These are phyloP conservation scores for Setomelanomma holmii DNA, from an alignment of 2,329 filamentous ascomycete genomes.

Conservation along the genomic window DNA sequence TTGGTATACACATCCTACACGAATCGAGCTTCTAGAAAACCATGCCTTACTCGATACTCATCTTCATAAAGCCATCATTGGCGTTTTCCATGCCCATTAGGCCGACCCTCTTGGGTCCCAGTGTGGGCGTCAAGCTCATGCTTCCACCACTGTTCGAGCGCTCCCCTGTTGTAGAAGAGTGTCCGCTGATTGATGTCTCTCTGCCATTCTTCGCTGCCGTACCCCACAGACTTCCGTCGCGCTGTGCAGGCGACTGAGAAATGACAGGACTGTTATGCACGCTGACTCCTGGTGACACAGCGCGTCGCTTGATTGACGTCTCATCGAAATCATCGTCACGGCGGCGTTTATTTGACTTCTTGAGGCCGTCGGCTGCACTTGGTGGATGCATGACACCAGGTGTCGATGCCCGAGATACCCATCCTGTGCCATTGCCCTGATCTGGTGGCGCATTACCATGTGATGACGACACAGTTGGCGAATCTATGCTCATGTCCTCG, in stretches of 20 bases:
- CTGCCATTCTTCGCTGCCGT: conserved; percentile 69
- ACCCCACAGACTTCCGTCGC: conserved; percentile 75
- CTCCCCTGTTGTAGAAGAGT: conserved; percentile 54
- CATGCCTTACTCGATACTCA: conserved; percentile 80
- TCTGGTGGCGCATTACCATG: conserved; percentile 28
- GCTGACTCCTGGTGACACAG: conserved; percentile 90
- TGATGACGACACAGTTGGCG: conserved; percentile 55
- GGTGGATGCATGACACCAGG: conserved; percentile 47
- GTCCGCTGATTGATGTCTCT: conserved; percentile 60
- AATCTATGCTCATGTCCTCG: conserved; percentile 77
- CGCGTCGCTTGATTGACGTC: conserved; percentile 85
- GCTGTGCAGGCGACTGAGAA: conserved; percentile 78
- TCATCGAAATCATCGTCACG: conserved; percentile 92
- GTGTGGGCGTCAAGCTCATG: conserved; percentile 51
- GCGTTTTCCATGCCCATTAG: conserved; percentile 94
- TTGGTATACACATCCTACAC: conserved; percentile 1
- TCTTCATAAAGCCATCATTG: conserved; percentile 94
- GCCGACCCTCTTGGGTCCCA: conserved; percentile 57
- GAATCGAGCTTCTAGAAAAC: conserved; percentile 1
- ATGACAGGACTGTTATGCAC: conserved; percentile 88
- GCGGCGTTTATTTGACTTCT: conserved; percentile 70
- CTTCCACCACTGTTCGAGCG: conserved; percentile 58
- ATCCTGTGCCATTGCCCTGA: conserved; percentile 26
- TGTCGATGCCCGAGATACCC: conserved; percentile 45
- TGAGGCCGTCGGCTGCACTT: conserved; percentile 51